Conservation (phyloP, 2,329 filamentous ascomycete species). For the Aspergillus uvarum region DNA sequence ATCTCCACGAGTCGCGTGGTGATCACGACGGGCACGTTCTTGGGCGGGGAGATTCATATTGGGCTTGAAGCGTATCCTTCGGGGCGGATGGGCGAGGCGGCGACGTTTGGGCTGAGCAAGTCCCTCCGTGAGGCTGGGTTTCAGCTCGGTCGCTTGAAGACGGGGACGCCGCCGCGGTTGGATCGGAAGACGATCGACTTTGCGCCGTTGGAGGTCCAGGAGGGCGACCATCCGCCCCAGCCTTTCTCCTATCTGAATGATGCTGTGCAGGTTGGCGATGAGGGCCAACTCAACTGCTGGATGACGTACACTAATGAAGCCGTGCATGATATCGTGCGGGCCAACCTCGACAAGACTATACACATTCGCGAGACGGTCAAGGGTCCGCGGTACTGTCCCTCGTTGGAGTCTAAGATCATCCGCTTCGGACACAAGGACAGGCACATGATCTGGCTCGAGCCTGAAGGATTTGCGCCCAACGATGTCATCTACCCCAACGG, state of each 20-base stretch:
- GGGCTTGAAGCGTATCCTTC: slow-evolving; percentile 81
- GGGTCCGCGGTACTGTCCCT: slow-evolving; percentile 92
- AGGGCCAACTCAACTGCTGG: slow-evolving; percentile 82
- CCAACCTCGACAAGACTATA: slow-evolving; percentile 91
- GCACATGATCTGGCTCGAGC: slow-evolving; percentile 96
- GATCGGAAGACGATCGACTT: slow-evolving; percentile 82
- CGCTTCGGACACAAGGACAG: slow-evolving; percentile 76
- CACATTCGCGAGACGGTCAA: slow-evolving; percentile 95
- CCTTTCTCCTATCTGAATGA: slow-evolving; percentile 92
- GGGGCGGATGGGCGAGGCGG: slow-evolving; percentile 89
- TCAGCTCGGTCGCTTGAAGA: slow-evolving; percentile 85
- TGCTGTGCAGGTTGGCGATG: slow-evolving; percentile 64
- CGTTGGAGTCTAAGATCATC: slow-evolving; percentile 89
- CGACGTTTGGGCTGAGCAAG: slow-evolving; percentile 88
- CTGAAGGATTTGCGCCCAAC: slow-evolving; percentile 81
- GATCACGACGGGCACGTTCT: slow-evolving; percentile 94
- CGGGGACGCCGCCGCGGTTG: slow-evolving; percentile 87
- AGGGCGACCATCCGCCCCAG: slow-evolving; percentile 78
- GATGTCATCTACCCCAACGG: slow-evolving; percentile 94
- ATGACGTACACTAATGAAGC: slow-evolving; percentile 81
- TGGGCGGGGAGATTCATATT: slow-evolving; percentile 95
- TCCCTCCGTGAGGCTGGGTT: slow-evolving; percentile 88
- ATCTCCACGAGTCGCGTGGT: slow-evolving; percentile 78
- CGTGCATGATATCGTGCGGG: slow-evolving; percentile 79
- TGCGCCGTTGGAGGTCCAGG: slow-evolving; percentile 66